A percentile compares a stretch with the other conserved stretches of the same genome.
Evolutionary conservation across 2,329 filamentous ascomycete genomes (phyloP).

Genomic region (Aspergillus viridinutans): DNA sequence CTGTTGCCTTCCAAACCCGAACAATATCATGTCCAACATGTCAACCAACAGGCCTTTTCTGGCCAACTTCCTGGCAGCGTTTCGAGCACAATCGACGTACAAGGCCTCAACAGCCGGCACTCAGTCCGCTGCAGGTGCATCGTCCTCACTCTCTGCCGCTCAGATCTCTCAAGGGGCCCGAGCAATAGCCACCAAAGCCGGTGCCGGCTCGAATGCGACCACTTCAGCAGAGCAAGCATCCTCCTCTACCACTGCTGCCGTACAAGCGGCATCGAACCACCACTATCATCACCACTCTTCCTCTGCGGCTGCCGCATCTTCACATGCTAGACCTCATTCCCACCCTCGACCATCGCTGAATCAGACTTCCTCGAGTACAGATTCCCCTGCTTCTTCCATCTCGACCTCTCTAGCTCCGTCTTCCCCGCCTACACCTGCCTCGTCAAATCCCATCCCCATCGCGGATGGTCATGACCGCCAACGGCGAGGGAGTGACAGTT

Average conservation of each 20-base stretch:
- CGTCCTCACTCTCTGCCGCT: conserved; percentile 36
- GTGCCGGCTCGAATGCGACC: conserved; percentile 20
- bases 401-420: conserved; percentile 32
- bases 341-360: conserved; percentile 25
- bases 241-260: conserved; percentile 18
- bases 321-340: conserved; percentile 16
- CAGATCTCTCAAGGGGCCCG: conserved; percentile 41
- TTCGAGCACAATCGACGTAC: conserved; percentile 60
- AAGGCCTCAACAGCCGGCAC: conserved; percentile 47
- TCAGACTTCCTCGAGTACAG: conserved; percentile 33
- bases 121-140: conserved; percentile 30
- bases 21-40: conserved; percentile 43
- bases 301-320: conserved; percentile 10
- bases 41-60: conserved; percentile 64
- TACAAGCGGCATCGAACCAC: conserved; percentile 24
- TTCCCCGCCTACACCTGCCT: conserved; percentile 22
- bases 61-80: conserved; percentile 63
- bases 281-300: conserved; percentile 29
- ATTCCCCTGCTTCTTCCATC: conserved; percentile 35
- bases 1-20: no score
- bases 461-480: conserved; percentile 35
- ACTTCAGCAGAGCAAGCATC: conserved; percentile 12
- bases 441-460: conserved; percentile 37
- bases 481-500: conserved; percentile 46
- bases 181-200: conserved; percentile 46